Percentiles rank a stretch among this genome's conserved stretches.
phyloP scores from a whole-genome alignment of 2,329 filamentous ascomycete genomes.

The Lithohypha guttulata region DNA sequence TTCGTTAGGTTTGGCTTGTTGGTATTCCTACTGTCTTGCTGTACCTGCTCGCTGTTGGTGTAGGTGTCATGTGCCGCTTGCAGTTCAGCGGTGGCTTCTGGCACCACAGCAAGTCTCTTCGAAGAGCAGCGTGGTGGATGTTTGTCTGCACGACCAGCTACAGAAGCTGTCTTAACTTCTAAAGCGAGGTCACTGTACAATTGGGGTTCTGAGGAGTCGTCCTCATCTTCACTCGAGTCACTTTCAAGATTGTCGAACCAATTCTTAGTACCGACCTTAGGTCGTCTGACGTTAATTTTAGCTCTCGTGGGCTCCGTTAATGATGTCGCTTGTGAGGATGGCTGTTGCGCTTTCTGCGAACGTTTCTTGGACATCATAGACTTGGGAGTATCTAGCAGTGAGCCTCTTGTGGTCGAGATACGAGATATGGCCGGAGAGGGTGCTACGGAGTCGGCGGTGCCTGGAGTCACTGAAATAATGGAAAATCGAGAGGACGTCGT shows the following conservation, averaged over 20 bases:
- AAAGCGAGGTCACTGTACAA: conserved; percentile 16
- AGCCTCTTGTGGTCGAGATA: conserved; percentile 20
- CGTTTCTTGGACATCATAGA: neutral
- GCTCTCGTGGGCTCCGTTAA: conserved; percentile 9
- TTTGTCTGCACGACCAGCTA: conserved; percentile 14
- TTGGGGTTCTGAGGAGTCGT: conserved; percentile 17
- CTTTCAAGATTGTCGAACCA: conserved; percentile 29
- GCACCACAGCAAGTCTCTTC: neutral
- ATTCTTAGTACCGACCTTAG: conserved; percentile 21
- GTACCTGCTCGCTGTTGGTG: neutral
- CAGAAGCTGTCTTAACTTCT: conserved; percentile 19
- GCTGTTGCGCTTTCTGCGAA: neutral
- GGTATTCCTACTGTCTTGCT: neutral
- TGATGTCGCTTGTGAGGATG: neutral
- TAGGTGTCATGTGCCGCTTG: neutral
- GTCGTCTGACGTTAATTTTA: conserved; percentile 20
- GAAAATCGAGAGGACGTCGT: no score
- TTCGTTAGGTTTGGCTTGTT: neutral
- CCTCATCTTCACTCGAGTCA: conserved; percentile 25
- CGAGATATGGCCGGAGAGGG: conserved; percentile 20
- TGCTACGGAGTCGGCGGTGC: conserved; percentile 16
- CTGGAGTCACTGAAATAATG: no score
- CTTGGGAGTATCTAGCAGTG: neutral
- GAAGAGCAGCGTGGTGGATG: conserved; percentile 1
- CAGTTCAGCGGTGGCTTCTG: neutral